Evolutionary conservation across 2,329 filamentous ascomycete species (phyloP), one percentile per base, ranked within the genome.

Genomic region (Diaporthe sp.): DNA sequence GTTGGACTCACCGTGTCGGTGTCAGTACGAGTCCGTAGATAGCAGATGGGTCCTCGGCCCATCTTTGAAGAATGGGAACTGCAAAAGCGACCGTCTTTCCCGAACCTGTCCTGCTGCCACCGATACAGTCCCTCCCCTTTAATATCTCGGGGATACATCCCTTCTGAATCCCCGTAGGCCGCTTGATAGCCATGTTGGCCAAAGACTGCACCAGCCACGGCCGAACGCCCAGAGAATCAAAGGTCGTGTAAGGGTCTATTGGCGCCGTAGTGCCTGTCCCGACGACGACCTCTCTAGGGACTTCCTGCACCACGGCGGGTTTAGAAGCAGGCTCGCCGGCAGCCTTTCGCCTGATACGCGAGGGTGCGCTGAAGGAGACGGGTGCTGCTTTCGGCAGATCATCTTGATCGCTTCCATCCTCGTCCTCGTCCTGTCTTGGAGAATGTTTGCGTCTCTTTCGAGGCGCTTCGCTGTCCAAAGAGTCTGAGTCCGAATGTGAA

Each of bases 21-120:
- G 97, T 99, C 80, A 99, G 85, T 19, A 99, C 91, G 8, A 99
- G 86, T 2, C 92, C 96, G 83, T 95, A 99, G 79, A 98, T 96
- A 57, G 95, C 97, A 75, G 93, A 93, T 0, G 97, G 97, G 85
- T 99, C 96, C 81, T 95, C 90, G 2, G 96, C 92, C 95, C 96
- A 98, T 83, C 93, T 93, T 82, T 98, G 96, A 77, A 99, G 86
- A 75, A 99, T 97, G 0, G 97, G 97, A 13, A 96, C 95, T 1
- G 96, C 94, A 83, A 99, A 99, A 1, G 97, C 96, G 57, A 98
- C 92, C 4, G 97, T 99, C 86, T 99, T 99, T 85, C 97, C 97
- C 17, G 96, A 98, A 87, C 97, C 97, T 0, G 97, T 99, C 77
- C 95, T 90, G 81, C 95, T 97, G 50, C 96, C 96, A 81, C 97